Conservation (phyloP, 139 green algal species). For the Chlamydomonas sp. region DNA sequence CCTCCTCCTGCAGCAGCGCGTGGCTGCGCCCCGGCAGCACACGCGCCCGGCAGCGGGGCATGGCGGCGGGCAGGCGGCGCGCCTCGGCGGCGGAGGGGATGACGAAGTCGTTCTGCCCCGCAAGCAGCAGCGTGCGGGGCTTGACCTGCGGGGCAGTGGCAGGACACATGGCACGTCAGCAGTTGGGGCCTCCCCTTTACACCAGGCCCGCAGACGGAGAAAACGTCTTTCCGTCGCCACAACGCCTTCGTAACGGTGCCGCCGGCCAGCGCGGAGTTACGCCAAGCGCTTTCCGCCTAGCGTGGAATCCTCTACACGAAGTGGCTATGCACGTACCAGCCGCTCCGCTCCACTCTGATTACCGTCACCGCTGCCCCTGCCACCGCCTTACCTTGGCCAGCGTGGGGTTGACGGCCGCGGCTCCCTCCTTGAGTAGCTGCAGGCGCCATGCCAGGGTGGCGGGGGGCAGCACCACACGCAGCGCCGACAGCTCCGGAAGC, state of each 20-base stretch:
- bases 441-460: conserved; percentile 82
- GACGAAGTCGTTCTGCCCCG: conserved; percentile 50
- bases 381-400: conserved; percentile 44
- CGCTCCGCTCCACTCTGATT: background rate
- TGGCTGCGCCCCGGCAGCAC: conserved; percentile 68
- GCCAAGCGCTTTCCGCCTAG: too few relatives aligned
- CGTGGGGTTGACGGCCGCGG: conserved; percentile 57
- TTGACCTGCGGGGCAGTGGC: conserved; percentile 45
- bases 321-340: too few relatives aligned
- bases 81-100: conserved; percentile 75
- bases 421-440: conserved; percentile 77
- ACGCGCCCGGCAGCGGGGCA: conserved; percentile 58
- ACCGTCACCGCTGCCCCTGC: background rate
- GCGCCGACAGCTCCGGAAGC: conserved; percentile 69
- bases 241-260: too few relatives aligned
- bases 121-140: conserved; percentile 79
- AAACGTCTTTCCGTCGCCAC: too few relatives aligned
- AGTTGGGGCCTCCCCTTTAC: background rate
- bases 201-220: background rate
- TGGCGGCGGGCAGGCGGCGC: conserved; percentile 49
- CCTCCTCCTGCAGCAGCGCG: conserved; percentile 84
- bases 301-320: too few relatives aligned
- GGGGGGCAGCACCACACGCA: conserved; percentile 78
- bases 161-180: background rate
- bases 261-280: too few relatives aligned